Percentiles rank a stretch among this genome's conserved stretches.
Evolutionary conservation across 352 stramenopile genomes (phyloP).

Genomic region (Peronospora farinosa): DNA sequence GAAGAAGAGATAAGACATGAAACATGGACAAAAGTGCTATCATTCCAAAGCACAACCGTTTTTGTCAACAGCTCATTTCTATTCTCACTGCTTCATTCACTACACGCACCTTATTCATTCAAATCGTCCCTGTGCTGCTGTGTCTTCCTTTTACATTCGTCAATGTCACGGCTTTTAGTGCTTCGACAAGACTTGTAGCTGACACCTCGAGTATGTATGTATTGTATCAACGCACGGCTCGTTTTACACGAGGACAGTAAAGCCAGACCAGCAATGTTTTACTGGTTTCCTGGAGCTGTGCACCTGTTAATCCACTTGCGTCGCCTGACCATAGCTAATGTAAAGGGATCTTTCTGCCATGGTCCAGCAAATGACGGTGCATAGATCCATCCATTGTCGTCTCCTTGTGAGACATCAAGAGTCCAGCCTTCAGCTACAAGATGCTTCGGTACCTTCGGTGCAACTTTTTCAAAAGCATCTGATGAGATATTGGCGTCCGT

Average conservation of each 20-base stretch:
- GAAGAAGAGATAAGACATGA: slow-evolving; percentile 15
- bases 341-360: slow-evolving; percentile 71
- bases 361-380: slow-evolving; percentile 64
- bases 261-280: slow-evolving; percentile 3
- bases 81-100: slow-evolving; percentile 9
- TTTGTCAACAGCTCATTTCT: slow-evolving; percentile 2
- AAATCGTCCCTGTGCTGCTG: slow-evolving; percentile 22
- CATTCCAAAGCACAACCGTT: slow-evolving; percentile 10
- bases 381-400: slow-evolving; percentile 84
- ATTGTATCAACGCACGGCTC: slow-evolving; percentile 1
- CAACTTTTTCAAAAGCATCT: slow-evolving; percentile 60
- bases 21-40: slow-evolving; percentile 27
- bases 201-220: not conserved
- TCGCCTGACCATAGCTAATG: slow-evolving; percentile 69
- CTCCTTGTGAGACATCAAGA: slow-evolving; percentile 66
- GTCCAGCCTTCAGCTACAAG: slow-evolving; percentile 66
- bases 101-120: slow-evolving; percentile 25
- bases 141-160: not conserved
- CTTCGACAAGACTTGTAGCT: slow-evolving; percentile 7
- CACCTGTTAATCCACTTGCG: slow-evolving; percentile 83
- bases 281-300: slow-evolving; percentile 27
- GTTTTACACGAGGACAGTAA: slow-evolving; percentile 2
- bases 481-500: slow-evolving; percentile 55
- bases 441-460: slow-evolving; percentile 48
- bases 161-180: not conserved